phyloP scores from a whole-genome alignment of 176 grass and related monocot genomes.

The Oryza punctata region DNA sequence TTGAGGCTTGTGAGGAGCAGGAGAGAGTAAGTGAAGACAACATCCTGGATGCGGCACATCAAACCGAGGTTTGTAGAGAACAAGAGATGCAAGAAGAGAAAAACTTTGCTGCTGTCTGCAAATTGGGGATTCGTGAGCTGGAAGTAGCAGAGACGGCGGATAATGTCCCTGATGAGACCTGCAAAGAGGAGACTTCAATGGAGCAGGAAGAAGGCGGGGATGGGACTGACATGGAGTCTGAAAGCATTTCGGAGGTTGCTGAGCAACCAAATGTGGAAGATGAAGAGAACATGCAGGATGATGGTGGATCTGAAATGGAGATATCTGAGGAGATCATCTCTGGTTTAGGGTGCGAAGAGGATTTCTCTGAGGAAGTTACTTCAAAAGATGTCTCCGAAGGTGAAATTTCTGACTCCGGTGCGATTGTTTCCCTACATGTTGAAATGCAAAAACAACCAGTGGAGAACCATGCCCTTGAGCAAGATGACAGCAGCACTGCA shows the following conservation, averaged over 20 bases:
- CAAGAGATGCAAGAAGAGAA: slow-evolving; percentile 16
- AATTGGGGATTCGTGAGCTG: background rate
- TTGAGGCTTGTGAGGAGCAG: slow-evolving; percentile 19
- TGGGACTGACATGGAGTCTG: background rate
- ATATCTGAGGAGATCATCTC: slow-evolving; percentile 33
- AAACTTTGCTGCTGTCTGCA: background rate
- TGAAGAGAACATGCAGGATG: slow-evolving; percentile 10
- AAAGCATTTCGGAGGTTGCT: background rate
- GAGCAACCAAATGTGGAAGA: background rate
- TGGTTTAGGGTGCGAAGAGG: background rate
- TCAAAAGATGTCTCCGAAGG: slow-evolving; percentile 12
- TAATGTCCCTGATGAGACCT: background rate
- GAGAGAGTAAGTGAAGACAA: slow-evolving; percentile 23
- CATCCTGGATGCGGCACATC: background rate
- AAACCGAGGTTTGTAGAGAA: slow-evolving; percentile 10
- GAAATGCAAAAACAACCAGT: background rate
- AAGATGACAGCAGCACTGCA: background rate
- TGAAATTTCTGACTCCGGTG: slow-evolving; percentile 34
- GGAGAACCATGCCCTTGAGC: slow-evolving; percentile 18
- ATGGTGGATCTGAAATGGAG: slow-evolving; percentile 45
- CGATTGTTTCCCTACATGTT: background rate
- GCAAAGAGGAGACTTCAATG: background rate
- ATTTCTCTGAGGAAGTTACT: slow-evolving; percentile 36
- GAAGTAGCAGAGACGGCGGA: background rate
- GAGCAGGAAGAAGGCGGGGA: slow-evolving; percentile 3